Percentiles rank a stretch among this genome's conserved stretches.
These are phyloP conservation scores for Cryomyces antarcticus DNA, from an alignment of 495 filamentous ascomycete genomes.

Conservation along the genomic window DNA sequence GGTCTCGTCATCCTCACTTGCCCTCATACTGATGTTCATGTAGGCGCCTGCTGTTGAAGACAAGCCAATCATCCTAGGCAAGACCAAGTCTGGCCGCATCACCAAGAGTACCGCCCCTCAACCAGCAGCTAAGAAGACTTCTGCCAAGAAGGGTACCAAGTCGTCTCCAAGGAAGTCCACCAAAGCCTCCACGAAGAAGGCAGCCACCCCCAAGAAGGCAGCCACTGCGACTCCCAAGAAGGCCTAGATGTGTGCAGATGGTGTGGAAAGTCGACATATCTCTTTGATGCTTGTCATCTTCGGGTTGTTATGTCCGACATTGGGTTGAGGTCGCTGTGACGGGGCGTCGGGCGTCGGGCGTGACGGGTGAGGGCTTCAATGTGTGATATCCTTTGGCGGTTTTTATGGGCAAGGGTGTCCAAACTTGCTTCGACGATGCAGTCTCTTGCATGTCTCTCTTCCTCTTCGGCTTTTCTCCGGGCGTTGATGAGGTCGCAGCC, in stretches of 20 bases:
- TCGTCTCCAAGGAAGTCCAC: conserved; percentile 18
- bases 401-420: background rate
- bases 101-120: conserved; percentile 49
- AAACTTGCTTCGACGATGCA: background rate
- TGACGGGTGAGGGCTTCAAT: background rate
- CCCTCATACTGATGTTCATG: background rate
- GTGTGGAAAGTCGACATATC: too few species aligned
- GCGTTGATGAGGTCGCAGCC: background rate
- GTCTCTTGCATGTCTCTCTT: background rate
- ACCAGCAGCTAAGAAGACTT: conserved; percentile 26
- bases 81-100: conserved; percentile 83
- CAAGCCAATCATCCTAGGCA: conserved; percentile 50
- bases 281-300: too few species aligned
- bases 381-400: too few species aligned
- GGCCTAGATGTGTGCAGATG: conserved; percentile 4
- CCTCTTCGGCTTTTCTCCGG: background rate
- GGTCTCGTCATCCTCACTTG: background rate
- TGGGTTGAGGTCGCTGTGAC: background rate
- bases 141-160: conserved; percentile 28
- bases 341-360: background rate
- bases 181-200: conserved; percentile 39
- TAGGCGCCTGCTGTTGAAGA: conserved; percentile 49
- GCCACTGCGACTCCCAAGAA: conserved; percentile 24
- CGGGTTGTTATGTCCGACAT: too few species aligned
- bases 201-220: conserved; percentile 24